These are phyloP conservation scores for Neurospora sp. DNA, from an alignment of 495 filamentous ascomycete genomes.

Conservation along the genomic window DNA sequence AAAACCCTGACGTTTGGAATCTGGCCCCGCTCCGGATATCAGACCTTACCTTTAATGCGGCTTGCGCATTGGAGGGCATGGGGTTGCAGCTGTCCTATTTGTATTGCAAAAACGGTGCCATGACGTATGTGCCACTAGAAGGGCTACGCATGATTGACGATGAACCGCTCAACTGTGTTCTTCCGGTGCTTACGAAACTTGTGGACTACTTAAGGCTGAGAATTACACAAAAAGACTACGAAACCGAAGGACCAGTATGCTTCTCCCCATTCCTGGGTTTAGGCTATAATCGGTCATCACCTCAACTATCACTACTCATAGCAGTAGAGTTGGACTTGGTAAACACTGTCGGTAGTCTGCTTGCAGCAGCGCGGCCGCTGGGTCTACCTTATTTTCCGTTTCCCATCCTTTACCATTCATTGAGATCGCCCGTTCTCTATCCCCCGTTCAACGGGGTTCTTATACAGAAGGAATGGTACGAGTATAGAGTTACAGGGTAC, in stretches of 20 bases:
- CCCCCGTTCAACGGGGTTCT: too few species aligned
- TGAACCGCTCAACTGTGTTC: background rate
- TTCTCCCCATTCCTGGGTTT: background rate
- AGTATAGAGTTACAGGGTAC: background rate
- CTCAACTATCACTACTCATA: background rate
- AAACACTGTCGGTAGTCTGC: background rate
- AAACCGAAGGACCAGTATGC: background rate
- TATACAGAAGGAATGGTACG: too few species aligned
- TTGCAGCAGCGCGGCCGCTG: rapidly evolving
- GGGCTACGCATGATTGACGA: background rate
- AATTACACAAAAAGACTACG: background rate
- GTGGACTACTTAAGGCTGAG: background rate
- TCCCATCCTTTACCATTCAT: background rate
- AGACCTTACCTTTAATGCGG: background rate
- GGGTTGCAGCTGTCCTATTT: background rate
- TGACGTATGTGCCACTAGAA: rapidly evolving
- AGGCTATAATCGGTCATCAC: background rate
- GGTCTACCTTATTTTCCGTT: background rate
- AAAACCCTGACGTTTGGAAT: background rate
- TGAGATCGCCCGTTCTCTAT: background rate
- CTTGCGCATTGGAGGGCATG: background rate
- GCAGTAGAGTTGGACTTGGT: background rate
- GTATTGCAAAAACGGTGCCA: background rate
- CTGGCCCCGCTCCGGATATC: background rate
- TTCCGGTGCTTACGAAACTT: background rate